Base-by-base conservation (phyloP, 78 protist genomes). In the Diacronema lutheri region DNA sequence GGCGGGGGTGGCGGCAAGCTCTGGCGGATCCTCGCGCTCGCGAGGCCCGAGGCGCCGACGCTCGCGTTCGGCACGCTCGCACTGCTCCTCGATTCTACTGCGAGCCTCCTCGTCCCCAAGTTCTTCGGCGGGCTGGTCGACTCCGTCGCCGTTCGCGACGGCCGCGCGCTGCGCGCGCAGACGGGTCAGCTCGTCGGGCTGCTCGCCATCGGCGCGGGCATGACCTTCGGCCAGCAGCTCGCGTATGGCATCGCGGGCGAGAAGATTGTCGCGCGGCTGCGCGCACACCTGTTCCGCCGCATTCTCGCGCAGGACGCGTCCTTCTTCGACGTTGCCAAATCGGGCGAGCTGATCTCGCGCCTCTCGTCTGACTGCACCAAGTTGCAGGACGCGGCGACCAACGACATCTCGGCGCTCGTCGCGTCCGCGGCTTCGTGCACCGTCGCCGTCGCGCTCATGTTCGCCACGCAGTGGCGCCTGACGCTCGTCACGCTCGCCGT, bases 281-380 rank as follows among this genome's bases (percentile, higher is more conserved):
- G 81, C 12, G 3, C 44, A 11, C 21, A 4, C 31, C 74, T 82
- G 33, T 82, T 65, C 65, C 31, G 20, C 23, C 25, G 60, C 62
- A 4, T 69, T 74, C 33, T 87, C 26, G 33, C 25, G 57, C 82
- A 96, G 85, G 96, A 95, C 14, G 80, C 95, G 21, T 85, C 89
- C 14, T 97, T 96, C 92, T 97, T 95, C 82, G 99, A 97, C 91
- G 76, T 65, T 50, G 58, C 85, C 50, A 88, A 92, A 74, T 93
- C 94, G 26, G 97, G 98, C 19, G 99, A 96, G 81, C 81, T 96
- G 33, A 62, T 90, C 41, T 86, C 86, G 61, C 90, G 99, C 23
- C 74, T 61, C 33, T 1, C 33, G 33, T 0, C 35, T 7, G 66
- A 61, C 66, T 61, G 66, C 66, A 61, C 66, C 35, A 19, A 61